Percentiles rank a stretch among this genome's conserved stretches.
phyloP scores from a whole-genome alignment of 1,284 basidiomycete genomes.

The Fomitopsis pinicola region DNA sequence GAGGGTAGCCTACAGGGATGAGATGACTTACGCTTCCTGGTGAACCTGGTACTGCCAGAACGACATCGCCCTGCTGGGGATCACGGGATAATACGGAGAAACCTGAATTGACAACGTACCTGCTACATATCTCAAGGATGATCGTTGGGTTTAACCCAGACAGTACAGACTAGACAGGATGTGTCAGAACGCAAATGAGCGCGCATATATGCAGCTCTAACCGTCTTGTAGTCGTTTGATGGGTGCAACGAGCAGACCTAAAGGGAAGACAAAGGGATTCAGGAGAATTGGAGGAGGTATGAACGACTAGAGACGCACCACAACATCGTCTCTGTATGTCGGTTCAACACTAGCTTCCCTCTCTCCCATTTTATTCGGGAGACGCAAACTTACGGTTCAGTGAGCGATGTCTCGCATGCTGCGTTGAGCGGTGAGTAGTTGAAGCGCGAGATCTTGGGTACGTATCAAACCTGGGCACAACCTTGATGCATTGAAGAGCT shows the following conservation, averaged over 20 bases:
- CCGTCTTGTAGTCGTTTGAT: conserved; percentile 82
- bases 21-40: conserved; percentile 62
- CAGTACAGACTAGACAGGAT: conserved; percentile 62
- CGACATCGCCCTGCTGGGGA: conserved; percentile 57
- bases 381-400: conserved; percentile 58
- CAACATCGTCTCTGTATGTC: conserved; percentile 71
- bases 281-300: neutral
- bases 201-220: conserved; percentile 32
- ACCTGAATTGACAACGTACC: conserved; percentile 33
- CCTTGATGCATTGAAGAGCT: conserved; percentile 69
- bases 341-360: neutral
- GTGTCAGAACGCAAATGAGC: neutral
- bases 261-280: neutral
- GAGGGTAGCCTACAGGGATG: neutral
- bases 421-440: neutral
- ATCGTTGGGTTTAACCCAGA: conserved; percentile 71
- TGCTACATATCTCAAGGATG: conserved; percentile 75
- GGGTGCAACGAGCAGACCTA: conserved; percentile 77
- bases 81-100: neutral
- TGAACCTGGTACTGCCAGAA: conserved; percentile 88
- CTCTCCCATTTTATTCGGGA: neutral
- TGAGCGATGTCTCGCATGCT: conserved; percentile 77
- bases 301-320: conserved; percentile 37
- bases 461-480: conserved; percentile 61
- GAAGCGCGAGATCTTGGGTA: neutral